Conservation (phyloP, 2,329 filamentous ascomycete species). For the Alternaria panax region DNA sequence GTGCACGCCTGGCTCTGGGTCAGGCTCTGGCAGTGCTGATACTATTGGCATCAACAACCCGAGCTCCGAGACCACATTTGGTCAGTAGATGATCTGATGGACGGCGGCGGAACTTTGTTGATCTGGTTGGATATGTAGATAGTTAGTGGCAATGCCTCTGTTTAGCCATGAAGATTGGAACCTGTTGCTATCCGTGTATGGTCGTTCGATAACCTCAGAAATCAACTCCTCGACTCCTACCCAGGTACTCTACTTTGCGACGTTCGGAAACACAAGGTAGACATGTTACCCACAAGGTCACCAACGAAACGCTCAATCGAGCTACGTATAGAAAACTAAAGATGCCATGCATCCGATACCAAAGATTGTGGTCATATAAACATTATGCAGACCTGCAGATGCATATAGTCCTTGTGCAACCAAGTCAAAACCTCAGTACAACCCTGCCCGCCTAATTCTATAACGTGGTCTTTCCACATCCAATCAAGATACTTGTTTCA, state of each 20-base stretch:
- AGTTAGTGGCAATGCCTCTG: neutral
- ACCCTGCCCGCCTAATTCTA: conserved; percentile 3
- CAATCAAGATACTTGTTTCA: neutral
- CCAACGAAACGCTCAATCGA: neutral
- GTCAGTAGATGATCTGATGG: conserved; percentile 7
- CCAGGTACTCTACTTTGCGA: neutral
- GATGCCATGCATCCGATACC: conserved; percentile 9
- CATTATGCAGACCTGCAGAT: conserved; percentile 12
- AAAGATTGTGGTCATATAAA: conserved; percentile 6
- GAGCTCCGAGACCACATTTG: conserved; percentile 25
- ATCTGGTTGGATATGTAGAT: neutral
- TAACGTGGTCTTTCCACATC: conserved; percentile 2
- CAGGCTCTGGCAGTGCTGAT: conserved; percentile 18
- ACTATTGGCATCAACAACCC: conserved; percentile 37
- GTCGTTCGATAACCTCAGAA: neutral
- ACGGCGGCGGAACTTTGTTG: neutral
- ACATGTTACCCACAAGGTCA: neutral
- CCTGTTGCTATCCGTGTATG: no score
- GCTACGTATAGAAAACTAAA: conserved; percentile 1
- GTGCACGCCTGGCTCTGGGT: conserved; percentile 22
- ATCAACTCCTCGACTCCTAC: no score
- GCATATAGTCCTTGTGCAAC: conserved; percentile 18
- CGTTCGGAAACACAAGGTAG: neutral
- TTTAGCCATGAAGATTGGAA: conserved; percentile 3
- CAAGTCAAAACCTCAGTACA: conserved; percentile 5